Conservation (phyloP, 768 basidiomycete species). For the Rhodotorula taiwanensis region DNA sequence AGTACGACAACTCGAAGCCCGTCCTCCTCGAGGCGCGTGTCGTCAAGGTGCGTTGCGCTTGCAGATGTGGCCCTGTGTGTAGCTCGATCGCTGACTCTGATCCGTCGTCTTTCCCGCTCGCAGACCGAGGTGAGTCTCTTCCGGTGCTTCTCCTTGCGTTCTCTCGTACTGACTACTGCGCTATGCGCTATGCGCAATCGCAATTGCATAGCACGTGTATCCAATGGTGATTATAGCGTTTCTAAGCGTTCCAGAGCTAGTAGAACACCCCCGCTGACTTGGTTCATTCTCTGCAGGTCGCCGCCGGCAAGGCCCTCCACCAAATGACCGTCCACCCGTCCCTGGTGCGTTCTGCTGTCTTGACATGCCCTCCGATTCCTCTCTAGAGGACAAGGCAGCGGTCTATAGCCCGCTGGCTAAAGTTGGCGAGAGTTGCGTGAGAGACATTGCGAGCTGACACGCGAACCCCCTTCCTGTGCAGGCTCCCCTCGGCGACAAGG, state of each 20-base stretch:
- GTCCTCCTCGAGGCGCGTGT: conserved; percentile 86
- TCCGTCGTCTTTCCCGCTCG: conserved; percentile 7
- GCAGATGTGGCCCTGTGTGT: too few species aligned
- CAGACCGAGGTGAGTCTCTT: too few species aligned
- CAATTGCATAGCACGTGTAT: neutral
- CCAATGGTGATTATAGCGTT: too few species aligned
- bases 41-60: conserved; percentile 48
- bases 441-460: too few species aligned
- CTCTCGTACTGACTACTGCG: neutral
- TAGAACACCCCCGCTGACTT: too few species aligned
- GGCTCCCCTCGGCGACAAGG: too few species aligned
- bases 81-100: too few species aligned
- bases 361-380: neutral
- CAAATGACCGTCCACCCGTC: conserved; percentile 46
- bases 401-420: too few species aligned
- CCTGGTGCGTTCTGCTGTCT: neutral
- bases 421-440: too few species aligned
- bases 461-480: too few species aligned
- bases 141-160: neutral
- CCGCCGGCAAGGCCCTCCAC: conserved; percentile 84
- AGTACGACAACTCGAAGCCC: conserved; percentile 79
- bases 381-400: too few species aligned
- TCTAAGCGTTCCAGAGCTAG: too few species aligned
- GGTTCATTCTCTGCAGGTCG: conserved; percentile 6
- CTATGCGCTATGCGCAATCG: neutral